phyloP scores from a whole-genome alignment of 2,329 filamentous ascomycete genomes.

The Aciculosporium take region DNA sequence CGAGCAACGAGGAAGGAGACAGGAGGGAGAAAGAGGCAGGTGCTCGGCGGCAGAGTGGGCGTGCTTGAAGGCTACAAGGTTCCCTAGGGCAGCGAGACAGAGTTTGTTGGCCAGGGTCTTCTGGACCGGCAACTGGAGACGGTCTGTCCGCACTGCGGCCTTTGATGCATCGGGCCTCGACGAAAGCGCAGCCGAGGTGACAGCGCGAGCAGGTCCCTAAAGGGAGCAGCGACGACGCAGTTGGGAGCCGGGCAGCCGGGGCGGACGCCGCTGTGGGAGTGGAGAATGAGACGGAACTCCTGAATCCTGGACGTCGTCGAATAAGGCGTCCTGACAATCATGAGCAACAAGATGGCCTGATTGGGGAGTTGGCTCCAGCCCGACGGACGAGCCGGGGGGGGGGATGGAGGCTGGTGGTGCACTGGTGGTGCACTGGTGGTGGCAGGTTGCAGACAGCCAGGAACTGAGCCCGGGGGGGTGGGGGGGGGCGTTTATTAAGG shows the following conservation, averaged over 20 bases:
- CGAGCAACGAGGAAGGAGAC: not conserved
- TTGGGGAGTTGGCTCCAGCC: conserved; percentile 9
- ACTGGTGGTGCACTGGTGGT: too few relatives aligned
- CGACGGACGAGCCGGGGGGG: conserved; percentile 3
- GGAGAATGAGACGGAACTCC: conserved; percentile 8
- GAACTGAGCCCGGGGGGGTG: too few relatives aligned
- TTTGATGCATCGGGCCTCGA: conserved; percentile 7
- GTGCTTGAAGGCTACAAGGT: not conserved
- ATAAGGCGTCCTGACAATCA: not conserved
- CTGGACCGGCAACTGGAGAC: conserved; percentile 8
- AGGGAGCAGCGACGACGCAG: conserved; percentile 1
- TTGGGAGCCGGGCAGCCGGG: conserved; percentile 9
- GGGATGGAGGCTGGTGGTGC: too few relatives aligned
- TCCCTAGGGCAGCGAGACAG: not conserved
- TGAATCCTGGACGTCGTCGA: conserved; percentile 5
- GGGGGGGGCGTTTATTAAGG: too few relatives aligned
- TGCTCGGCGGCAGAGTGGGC: not conserved
- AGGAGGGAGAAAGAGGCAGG: not conserved
- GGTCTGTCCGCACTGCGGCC: conserved; percentile 6
- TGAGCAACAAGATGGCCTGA: conserved; percentile 11
- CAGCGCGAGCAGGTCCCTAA: conserved; percentile 7
- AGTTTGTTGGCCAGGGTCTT: conserved; percentile 5
- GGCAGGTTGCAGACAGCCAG: too few relatives aligned
- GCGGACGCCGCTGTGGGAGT: conserved; percentile 9
- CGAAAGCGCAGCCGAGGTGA: conserved; percentile 2